Evolutionary conservation across 495 filamentous ascomycete species (phyloP).

Genomic region (Recurvomyces mirabilis): DNA sequence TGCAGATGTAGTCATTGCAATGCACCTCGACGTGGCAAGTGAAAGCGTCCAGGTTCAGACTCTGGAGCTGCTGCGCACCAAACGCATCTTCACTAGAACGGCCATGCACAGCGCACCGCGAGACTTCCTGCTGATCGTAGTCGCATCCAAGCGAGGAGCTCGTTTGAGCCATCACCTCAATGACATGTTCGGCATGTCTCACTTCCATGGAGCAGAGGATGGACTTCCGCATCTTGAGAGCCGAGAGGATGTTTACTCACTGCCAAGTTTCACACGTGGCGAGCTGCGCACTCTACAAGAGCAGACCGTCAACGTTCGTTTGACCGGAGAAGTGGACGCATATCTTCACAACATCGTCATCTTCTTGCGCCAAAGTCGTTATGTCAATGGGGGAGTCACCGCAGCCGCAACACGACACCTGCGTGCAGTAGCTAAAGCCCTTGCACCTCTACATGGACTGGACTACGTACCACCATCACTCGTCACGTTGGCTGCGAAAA

Average conservation of each 20-base stretch:
- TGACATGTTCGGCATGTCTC: conserved; percentile 79
- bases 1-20: conserved; percentile 71
- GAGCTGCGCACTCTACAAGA: conserved; percentile 35
- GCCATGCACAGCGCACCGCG: conserved; percentile 62
- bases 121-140: conserved; percentile 68
- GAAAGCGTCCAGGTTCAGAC: conserved; percentile 73
- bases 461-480: conserved; percentile 77
- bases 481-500: conserved; percentile 69
- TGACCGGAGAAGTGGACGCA: conserved; percentile 55
- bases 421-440: conserved; percentile 32
- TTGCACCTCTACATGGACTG: conserved; percentile 76
- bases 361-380: conserved; percentile 77
- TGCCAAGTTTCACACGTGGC: conserved; percentile 22
- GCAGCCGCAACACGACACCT: conserved; percentile 71
- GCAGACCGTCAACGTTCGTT: conserved; percentile 32
- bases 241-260: neutral
- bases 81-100: conserved; percentile 61
- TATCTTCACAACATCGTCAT: conserved; percentile 78
- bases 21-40: conserved; percentile 60
- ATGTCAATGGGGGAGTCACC: conserved; percentile 65
- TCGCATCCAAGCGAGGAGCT: conserved; percentile 30
- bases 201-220: conserved; percentile 66
- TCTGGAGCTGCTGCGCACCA: conserved; percentile 75
- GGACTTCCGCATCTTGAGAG: conserved; percentile 58
- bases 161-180: conserved; percentile 37